phyloP scores from a whole-genome alignment of 345 rosid species.

The Noccaea caerulescens region DNA sequence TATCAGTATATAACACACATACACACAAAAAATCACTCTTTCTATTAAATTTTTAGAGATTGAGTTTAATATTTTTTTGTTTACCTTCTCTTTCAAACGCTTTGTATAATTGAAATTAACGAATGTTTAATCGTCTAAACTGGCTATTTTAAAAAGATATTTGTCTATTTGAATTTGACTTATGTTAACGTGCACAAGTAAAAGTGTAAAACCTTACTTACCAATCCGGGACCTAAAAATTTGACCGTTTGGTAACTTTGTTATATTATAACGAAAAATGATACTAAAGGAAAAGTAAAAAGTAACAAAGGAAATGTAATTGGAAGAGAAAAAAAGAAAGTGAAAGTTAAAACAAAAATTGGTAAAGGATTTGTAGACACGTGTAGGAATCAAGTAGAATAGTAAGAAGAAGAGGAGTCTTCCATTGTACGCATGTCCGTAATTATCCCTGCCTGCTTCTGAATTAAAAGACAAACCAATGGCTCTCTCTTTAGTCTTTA shows the following conservation, averaged over 20 bases:
- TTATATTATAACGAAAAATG: neutral
- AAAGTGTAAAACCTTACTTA: neutral
- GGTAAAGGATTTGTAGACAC: neutral
- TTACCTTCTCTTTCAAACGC: neutral
- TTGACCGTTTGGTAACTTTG: constrained; percentile 33
- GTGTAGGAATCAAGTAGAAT: constrained; percentile 18
- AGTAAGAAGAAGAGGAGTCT: constrained; percentile 33
- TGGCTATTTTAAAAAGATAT: neutral
- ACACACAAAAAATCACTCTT: neutral
- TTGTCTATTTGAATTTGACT: too few species aligned
- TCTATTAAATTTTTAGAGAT: neutral
- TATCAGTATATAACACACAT: too few species aligned
- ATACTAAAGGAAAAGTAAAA: constrained; percentile 18
- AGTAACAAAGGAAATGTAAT: constrained; percentile 1
- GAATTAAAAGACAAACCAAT: constrained; percentile 31
- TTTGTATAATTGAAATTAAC: neutral
- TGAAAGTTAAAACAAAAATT: neutral
- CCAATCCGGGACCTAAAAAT: neutral
- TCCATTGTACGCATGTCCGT: constrained; percentile 43
- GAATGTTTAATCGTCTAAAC: neutral
- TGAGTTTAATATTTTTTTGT: neutral
- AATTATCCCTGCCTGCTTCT: constrained; percentile 31
- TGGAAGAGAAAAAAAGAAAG: neutral
- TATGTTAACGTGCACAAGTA: neutral
- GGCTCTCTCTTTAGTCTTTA: constrained; percentile 10